Evolutionary conservation across 2,329 filamentous ascomycete genomes (phyloP), one percentile per base, ranked within the genome.

Genomic region (Trichoderma semiorbis): DNA sequence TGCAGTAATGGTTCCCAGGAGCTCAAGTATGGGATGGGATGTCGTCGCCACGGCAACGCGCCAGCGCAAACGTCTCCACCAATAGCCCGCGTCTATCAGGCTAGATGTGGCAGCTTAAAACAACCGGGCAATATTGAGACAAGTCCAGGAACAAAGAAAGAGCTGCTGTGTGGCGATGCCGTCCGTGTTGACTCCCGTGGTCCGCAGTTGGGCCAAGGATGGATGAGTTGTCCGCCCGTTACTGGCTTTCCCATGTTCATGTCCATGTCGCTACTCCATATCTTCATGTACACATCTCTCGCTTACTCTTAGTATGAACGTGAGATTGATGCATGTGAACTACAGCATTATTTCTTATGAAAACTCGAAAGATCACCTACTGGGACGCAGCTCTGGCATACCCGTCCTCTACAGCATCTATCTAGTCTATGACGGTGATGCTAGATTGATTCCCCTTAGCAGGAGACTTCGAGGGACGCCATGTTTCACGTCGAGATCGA

Each of bases 31-130:
- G 57, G 66, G 58, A 69, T 70, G 26, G 34, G 55, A 43, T 57
- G 65, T 6, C 63, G 79, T 81, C 76, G 74, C 78, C 79, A 80
- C 73, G 72, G 79, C 79, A 81, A 81, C 80, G 61, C 34, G 36
- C 61, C 61, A 66, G 34, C 69, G 60, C 67, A 53, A 39, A 62
- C 57, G 66, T 61, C 67, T 36, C 67, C 67, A 69, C 67, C 39
- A 62, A 24, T 62, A 32, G 67, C 39, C 67, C 67, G 57, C 57
- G 67, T 30, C 67, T 69, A 69, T 62, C 67, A 34, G 12, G 14
- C 57, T 39, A 11, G 39, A 61, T 18, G 60, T 34, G 32, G 67
- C 57, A 69, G 50, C 57, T 62, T 53, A 50, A 34, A 62, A 62
- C 57, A 60, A 26, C 21, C 67, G 57, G 55, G 57, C 26, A 21